Evolutionary conservation across 176 grass and related monocot species (phyloP).

Genomic region (Alloteropsis semialata): DNA sequence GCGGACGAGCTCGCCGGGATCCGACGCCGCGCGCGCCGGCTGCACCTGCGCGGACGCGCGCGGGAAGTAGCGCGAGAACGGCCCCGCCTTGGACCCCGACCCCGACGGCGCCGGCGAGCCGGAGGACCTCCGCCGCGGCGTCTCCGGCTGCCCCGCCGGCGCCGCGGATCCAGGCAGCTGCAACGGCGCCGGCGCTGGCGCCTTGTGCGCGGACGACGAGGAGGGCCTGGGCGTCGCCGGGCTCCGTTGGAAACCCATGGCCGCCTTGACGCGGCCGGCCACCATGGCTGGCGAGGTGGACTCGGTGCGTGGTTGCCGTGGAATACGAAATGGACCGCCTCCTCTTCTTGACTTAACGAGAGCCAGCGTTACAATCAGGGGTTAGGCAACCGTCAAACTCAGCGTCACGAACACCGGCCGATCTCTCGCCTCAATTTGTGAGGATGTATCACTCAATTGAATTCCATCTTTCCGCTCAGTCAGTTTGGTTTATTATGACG

Average conservation of each 20-base stretch:
- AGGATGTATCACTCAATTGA: too few relatives aligned
- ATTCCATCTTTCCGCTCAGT: too few relatives aligned
- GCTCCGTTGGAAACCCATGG: constrained; percentile 90
- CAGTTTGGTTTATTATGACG: too few relatives aligned
- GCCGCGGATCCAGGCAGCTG: constrained; percentile 18
- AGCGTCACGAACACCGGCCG: too few relatives aligned
- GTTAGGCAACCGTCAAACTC: too few relatives aligned
- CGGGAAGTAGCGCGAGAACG: constrained; percentile 83
- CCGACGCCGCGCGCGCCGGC: constrained; percentile 51
- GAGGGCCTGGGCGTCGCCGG: constrained; percentile 38
- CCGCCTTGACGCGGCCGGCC: constrained; percentile 82
- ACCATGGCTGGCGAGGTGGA: constrained; percentile 71
- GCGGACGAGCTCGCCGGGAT: constrained; percentile 56
- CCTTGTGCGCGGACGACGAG: constrained; percentile 27
- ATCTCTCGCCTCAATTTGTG: too few relatives aligned
- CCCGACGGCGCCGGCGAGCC: constrained; percentile 34
- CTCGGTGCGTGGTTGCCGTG: background rate
- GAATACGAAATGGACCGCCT: constrained; percentile 28
- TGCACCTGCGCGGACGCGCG: constrained; percentile 83
- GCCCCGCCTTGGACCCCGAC: constrained; percentile 37
- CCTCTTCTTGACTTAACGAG: too few relatives aligned
- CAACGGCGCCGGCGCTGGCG: background rate
- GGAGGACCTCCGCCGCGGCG: constrained; percentile 38
- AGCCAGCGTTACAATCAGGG: too few relatives aligned
- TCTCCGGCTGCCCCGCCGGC: constrained; percentile 30